Percentiles rank a stretch among this genome's conserved stretches.
Conservation (phyloP, 2,329 filamentous ascomycete genomes). For the Pestalotiopsis sp. region DNA sequence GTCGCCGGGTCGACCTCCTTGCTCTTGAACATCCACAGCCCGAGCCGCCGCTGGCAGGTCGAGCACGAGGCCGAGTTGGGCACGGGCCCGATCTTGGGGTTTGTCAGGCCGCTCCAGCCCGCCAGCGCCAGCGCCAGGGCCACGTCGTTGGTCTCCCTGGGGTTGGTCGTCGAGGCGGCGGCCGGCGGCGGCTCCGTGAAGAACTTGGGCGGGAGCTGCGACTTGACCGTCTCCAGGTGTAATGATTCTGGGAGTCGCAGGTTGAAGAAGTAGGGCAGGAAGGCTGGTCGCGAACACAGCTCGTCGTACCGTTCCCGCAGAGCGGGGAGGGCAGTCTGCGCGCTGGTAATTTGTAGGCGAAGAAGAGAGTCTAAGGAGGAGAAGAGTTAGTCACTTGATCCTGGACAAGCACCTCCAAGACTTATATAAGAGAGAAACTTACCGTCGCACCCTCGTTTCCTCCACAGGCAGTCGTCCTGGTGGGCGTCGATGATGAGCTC, state of each 20-base stretch:
- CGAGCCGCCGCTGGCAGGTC: conserved; percentile 84
- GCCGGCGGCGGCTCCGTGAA: conserved; percentile 47
- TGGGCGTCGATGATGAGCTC: conserved; percentile 76
- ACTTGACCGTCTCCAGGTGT: conserved; percentile 51
- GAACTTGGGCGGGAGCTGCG: conserved; percentile 56
- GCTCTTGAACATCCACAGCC: conserved; percentile 91
- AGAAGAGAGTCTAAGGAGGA: conserved; percentile 55
- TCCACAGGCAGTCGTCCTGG: conserved; percentile 83
- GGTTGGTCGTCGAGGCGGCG: conserved; percentile 24
- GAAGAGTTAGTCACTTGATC: too few species aligned
- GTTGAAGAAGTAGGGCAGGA: conserved; percentile 65
- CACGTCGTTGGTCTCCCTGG: conserved; percentile 53
- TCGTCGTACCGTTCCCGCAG: conserved; percentile 69
- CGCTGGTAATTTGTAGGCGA: conserved; percentile 65
- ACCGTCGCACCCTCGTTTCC: conserved; percentile 85
- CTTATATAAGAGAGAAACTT: conserved; percentile 23
- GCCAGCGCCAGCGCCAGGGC: conserved; percentile 72
- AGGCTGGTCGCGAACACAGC: conserved; percentile 53
- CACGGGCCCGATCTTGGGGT: conserved; percentile 58
- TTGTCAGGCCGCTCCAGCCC: conserved; percentile 73
- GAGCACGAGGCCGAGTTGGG: conserved; percentile 79
- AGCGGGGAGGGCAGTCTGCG: conserved; percentile 57
- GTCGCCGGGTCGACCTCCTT: conserved; percentile 63
- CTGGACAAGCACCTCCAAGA: too few species aligned
- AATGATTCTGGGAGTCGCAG: conserved; percentile 57